Conservation (phyloP, 2,329 filamentous ascomycete species). For the Trichocomaceae sp. region DNA sequence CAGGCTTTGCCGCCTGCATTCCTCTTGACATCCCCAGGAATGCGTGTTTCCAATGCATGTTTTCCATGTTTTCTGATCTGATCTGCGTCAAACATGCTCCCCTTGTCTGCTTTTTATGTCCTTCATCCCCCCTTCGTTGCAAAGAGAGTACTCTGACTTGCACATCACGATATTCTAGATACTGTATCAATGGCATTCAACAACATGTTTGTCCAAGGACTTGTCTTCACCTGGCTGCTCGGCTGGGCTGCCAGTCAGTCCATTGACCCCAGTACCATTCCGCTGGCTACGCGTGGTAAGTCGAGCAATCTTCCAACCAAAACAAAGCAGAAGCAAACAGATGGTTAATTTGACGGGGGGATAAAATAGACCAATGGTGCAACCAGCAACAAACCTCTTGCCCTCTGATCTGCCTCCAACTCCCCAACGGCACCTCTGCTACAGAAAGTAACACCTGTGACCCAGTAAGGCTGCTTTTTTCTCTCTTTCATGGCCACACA, state of each 20-base stretch:
- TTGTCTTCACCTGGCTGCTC: conserved; percentile 27
- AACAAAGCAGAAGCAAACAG: not conserved
- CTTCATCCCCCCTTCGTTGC: not conserved
- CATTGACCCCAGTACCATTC: conserved; percentile 35
- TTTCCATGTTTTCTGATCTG: not conserved
- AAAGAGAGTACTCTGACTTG: not conserved
- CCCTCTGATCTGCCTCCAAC: conserved; percentile 41
- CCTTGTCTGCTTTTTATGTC: not conserved
- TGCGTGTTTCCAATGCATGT: too few relatives aligned
- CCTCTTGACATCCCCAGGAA: not conserved
- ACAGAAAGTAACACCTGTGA: conserved; percentile 37
- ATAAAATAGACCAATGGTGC: conserved; percentile 37
- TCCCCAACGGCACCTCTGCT: conserved; percentile 27
- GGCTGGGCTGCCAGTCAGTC: conserved; percentile 30
- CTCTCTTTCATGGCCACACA: not conserved
- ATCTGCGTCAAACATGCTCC: not conserved
- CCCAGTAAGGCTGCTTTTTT: conserved; percentile 24
- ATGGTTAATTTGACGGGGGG: not conserved
- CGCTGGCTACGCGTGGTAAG: conserved; percentile 31
- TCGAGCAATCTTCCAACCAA: not conserved
- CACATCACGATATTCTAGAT: not conserved
- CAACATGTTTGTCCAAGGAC: conserved; percentile 20
- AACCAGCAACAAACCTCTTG: conserved; percentile 36
- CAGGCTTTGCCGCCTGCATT: not conserved
- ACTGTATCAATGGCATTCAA: not conserved